phyloP scores from a whole-genome alignment of 495 filamentous ascomycete species.

The Aspergillus steynii region DNA sequence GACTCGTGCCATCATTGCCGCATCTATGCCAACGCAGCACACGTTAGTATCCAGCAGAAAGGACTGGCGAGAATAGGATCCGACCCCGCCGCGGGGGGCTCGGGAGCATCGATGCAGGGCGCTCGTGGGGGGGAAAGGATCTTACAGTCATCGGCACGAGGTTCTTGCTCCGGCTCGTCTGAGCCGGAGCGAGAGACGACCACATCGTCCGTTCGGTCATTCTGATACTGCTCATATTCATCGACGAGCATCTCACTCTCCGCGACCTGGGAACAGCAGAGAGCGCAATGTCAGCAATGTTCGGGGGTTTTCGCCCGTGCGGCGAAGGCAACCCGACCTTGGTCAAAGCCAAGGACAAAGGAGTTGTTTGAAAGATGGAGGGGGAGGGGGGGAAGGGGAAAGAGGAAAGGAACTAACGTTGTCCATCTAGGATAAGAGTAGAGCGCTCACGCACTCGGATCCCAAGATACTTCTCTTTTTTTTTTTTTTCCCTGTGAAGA shows the following conservation, averaged over 20 bases:
- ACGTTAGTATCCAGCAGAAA: conserved; percentile 14
- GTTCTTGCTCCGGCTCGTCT: conserved; percentile 51
- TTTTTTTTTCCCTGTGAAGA: conserved; percentile 7
- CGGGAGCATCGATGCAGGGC: neutral
- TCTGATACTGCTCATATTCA: conserved; percentile 66
- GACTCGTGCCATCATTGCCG: conserved; percentile 78
- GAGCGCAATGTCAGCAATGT: conserved; percentile 9
- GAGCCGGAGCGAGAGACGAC: conserved; percentile 75
- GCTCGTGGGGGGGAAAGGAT: conserved; percentile 16
- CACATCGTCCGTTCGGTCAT: conserved; percentile 81
- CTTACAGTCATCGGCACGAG: conserved; percentile 73
- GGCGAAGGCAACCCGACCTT: neutral
- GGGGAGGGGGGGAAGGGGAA: neutral
- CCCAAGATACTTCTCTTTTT: conserved; percentile 25
- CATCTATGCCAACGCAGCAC: conserved; percentile 51
- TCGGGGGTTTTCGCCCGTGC: neutral
- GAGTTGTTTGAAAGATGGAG: conserved; percentile 23
- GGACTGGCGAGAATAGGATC: conserved; percentile 2
- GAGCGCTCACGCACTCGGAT: conserved; percentile 34
- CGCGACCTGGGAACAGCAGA: conserved; percentile 32
- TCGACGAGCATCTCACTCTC: conserved; percentile 70
- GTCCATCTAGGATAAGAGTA: conserved; percentile 44
- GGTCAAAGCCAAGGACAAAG: conserved; percentile 19
- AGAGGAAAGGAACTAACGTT: conserved; percentile 36
- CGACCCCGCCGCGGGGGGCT: conserved; percentile 17